A percentile compares a stretch with the other conserved stretches of the same genome.
These are phyloP conservation scores for Uronychia setigera DNA, from an alignment of 73 alveolate genomes.

Conservation along the genomic window DNA sequence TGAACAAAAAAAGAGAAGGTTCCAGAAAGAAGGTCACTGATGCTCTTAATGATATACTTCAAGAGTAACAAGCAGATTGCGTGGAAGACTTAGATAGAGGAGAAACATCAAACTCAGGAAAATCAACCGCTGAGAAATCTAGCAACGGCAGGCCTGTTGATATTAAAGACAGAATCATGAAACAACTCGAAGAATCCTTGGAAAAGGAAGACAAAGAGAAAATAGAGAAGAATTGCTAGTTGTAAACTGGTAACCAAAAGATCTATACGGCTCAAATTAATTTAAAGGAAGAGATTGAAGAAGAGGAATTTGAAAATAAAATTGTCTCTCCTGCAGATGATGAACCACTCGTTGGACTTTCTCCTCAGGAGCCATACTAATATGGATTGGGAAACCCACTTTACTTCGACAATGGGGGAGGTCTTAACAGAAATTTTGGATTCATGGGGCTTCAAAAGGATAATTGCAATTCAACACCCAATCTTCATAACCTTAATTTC, in stretches of 20 bases:
- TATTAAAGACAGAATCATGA: neutral
- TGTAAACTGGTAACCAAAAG: no score
- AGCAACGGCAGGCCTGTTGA: neutral
- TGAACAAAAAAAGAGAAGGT: conserved; percentile 49
- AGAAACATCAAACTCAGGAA: neutral
- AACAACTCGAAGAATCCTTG: neutral
- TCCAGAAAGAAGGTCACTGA: neutral
- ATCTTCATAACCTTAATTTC: no score
- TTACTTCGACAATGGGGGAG: no score
- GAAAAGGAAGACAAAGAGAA: neutral
- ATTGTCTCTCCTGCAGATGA: no score
- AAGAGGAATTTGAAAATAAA: no score
- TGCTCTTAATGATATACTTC: neutral
- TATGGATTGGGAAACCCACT: no score
- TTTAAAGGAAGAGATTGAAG: neutral
- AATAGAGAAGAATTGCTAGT: no score
- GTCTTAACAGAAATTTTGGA: no score
- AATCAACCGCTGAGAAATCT: neutral
- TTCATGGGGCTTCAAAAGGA: no score
- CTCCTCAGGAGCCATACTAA: no score
- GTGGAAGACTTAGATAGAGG: neutral
- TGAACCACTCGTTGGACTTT: neutral
- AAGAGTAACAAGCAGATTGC: neutral
- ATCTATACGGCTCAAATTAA: no score
- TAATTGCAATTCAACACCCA: no score